Percentiles rank a stretch among this genome's conserved stretches.
phyloP scores from a whole-genome alignment of 1,284 basidiomycete genomes.

The Moesziomyces sp. region DNA sequence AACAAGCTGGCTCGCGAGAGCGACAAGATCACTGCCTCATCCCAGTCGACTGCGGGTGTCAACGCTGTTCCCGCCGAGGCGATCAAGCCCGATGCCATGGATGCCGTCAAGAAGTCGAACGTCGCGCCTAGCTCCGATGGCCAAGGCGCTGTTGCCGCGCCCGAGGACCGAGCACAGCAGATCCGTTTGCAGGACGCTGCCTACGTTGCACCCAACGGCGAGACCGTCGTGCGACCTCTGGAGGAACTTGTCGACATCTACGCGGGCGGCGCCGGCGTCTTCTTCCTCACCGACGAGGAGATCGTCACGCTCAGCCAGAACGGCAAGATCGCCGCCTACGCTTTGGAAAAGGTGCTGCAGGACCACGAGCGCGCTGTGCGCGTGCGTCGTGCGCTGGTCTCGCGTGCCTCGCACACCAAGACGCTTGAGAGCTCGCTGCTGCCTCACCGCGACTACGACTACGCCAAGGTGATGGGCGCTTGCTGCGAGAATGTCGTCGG shows the following conservation, averaged over 20 bases:
- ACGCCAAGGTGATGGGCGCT: slow-evolving; percentile 91
- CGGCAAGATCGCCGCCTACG: slow-evolving; percentile 92
- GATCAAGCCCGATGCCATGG: slow-evolving; percentile 35
- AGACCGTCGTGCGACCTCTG: slow-evolving; percentile 69
- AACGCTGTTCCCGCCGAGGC: slow-evolving; percentile 42
- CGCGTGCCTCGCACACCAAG: slow-evolving; percentile 85
- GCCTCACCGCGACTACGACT: slow-evolving; percentile 89
- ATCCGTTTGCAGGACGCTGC: slow-evolving; percentile 42
- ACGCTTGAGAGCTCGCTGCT: slow-evolving; percentile 86
- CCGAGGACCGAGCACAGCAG: slow-evolving; percentile 34
- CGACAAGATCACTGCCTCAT: slow-evolving; percentile 5
- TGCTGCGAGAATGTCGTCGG: slow-evolving; percentile 99
- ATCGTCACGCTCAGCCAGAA: slow-evolving; percentile 87
- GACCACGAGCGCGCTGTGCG: slow-evolving; percentile 87
- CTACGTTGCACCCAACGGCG: slow-evolving; percentile 46
- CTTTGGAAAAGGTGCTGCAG: slow-evolving; percentile 90
- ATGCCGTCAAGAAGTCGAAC: slow-evolving; percentile 26
- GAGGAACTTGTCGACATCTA: slow-evolving; percentile 87
- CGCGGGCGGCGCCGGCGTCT: slow-evolving; percentile 76
- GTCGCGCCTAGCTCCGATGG: slow-evolving; percentile 44
- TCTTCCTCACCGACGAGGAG: slow-evolving; percentile 88
- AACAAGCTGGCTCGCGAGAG: slow-evolving; percentile 34
- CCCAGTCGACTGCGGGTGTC: slow-evolving; percentile 9
- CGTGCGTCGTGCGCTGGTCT: slow-evolving; percentile 88
- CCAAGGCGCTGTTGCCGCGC: slow-evolving; percentile 36